Conservation (phyloP, 805 yeast genomes). For the Pichia deserticola region DNA sequence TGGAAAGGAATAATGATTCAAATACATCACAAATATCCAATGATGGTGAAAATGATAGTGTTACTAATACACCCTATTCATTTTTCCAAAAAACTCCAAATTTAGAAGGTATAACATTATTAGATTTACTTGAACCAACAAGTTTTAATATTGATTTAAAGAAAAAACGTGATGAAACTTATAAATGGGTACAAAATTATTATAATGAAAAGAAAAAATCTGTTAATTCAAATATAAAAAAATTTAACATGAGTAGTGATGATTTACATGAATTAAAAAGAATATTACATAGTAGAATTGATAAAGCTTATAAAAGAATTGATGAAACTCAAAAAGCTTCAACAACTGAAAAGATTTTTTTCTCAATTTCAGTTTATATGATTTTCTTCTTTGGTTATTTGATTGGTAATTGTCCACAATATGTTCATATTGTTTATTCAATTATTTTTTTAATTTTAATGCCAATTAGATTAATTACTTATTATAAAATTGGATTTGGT, state of each 20-base stretch:
- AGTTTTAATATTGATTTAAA: slow-evolving; percentile 18
- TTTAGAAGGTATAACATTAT: slow-evolving; percentile 23
- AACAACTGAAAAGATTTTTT: slow-evolving; percentile 69
- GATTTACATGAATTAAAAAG: slow-evolving; percentile 22
- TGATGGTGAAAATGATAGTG: not conserved
- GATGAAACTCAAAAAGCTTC: slow-evolving; percentile 35
- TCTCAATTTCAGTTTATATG: slow-evolving; percentile 60
- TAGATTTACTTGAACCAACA: slow-evolving; percentile 27
- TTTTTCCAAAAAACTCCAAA: slow-evolving; percentile 10
- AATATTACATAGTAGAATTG: slow-evolving; percentile 25
- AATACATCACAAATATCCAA: not conserved
- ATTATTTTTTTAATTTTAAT: slow-evolving; percentile 50
- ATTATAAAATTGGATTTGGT: slow-evolving; percentile 71
- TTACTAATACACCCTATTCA: slow-evolving; percentile 1
- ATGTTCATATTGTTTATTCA: slow-evolving; percentile 73
- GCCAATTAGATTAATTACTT: slow-evolving; percentile 82
- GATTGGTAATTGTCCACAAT: slow-evolving; percentile 70
- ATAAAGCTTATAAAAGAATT: slow-evolving; percentile 32
- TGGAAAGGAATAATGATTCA: not conserved
- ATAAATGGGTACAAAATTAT: slow-evolving; percentile 23
- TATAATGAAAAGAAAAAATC: slow-evolving; percentile 21
- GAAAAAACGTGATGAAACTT: slow-evolving; percentile 19
- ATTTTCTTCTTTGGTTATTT: slow-evolving; percentile 68
- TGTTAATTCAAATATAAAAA: slow-evolving; percentile 10
- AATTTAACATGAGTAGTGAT: slow-evolving; percentile 21